phyloP scores from a whole-genome alignment of 2,329 filamentous ascomycete genomes.

The Aspergillus sp. region DNA sequence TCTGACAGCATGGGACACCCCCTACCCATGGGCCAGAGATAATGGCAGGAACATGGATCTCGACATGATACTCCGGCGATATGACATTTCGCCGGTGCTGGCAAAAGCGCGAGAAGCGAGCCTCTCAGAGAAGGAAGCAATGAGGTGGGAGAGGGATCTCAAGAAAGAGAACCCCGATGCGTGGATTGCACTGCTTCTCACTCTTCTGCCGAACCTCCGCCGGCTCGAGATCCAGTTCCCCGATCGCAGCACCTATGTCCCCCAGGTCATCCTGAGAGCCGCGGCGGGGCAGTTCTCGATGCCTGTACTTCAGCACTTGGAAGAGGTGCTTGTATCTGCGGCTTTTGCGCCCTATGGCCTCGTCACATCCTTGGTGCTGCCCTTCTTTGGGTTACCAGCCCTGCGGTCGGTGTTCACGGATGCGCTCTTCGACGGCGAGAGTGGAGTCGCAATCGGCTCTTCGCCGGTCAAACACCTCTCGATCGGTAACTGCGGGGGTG shows the following conservation, averaged over 20 bases:
- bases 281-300: not conserved
- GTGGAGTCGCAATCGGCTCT: too few species aligned
- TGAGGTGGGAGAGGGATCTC: not conserved
- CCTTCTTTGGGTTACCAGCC: not conserved
- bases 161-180: not conserved
- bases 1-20: not conserved
- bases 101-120: not conserved
- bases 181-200: not conserved
- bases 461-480: too few species aligned
- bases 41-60: not conserved
- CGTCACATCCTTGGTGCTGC: not conserved
- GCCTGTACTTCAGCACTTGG: not conserved
- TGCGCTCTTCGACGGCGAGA: not conserved
- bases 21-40: not conserved
- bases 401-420: not conserved
- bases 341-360: not conserved
- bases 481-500: too few species aligned
- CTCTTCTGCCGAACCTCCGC: not conserved
- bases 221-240: not conserved
- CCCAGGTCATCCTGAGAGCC: not conserved
- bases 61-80: too few species aligned
- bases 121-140: not conserved
- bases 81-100: not conserved
- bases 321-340: not conserved
- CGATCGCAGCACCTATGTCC: not conserved